phyloP scores from a whole-genome alignment of 257 asterid species.

The Fraxinus anomala region DNA sequence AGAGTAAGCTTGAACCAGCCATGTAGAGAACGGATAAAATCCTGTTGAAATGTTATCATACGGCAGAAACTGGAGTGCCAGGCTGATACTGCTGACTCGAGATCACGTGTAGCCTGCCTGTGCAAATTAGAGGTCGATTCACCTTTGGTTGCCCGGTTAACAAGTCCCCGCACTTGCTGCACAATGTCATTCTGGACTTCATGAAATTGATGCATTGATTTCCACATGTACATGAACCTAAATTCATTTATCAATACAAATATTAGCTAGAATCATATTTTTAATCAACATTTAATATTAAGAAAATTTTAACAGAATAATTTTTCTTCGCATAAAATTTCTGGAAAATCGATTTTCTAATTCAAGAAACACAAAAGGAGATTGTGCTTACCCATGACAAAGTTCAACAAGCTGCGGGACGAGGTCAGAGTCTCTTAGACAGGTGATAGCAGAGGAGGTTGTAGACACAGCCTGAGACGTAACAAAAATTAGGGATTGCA shows the following conservation, averaged over 20 bases:
- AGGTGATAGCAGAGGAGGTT: constrained; percentile 84
- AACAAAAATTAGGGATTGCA: constrained; percentile 83
- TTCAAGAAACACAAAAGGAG: not conserved
- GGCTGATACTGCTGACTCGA: constrained; percentile 79
- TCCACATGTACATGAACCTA: constrained; percentile 99
- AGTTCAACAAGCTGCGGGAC: constrained; percentile 96
- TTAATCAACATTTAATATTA: not conserved
- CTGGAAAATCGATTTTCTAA: not conserved
- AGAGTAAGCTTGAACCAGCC: constrained; percentile 94
- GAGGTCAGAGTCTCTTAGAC: constrained; percentile 80
- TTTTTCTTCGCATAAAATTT: not conserved
- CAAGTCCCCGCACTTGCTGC: constrained; percentile 92
- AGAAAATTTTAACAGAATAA: not conserved
- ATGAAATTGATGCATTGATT: constrained; percentile 86
- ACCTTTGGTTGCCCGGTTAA: constrained; percentile 54
- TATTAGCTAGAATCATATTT: not conserved
- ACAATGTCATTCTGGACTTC: constrained; percentile 82
- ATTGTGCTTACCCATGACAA: constrained; percentile 78
- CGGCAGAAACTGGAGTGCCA: constrained; percentile 97
- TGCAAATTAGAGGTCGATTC: constrained; percentile 85
- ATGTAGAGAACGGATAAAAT: constrained; percentile 68
- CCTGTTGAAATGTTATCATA: constrained; percentile 71
- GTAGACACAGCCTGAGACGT: constrained; percentile 95
- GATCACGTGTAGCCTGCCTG: constrained; percentile 89
- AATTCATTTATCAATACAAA: constrained; percentile 20